A percentile compares a stretch with the other conserved stretches of the same genome.
Conservation (phyloP, 768 basidiomycete species). For the Russula brevipes region DNA sequence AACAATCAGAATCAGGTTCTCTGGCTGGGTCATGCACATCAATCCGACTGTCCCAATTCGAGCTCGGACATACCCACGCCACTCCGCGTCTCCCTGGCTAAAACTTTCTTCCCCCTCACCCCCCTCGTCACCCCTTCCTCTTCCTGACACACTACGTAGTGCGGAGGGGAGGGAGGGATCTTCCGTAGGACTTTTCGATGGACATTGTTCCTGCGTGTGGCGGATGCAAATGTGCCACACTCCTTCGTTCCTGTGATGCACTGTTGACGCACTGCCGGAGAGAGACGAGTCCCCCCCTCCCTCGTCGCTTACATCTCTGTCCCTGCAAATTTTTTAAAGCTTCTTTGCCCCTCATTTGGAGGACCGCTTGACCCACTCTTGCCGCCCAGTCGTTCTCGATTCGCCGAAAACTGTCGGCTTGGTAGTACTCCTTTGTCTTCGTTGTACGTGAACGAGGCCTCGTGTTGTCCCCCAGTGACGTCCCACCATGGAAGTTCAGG, state of each 20-base stretch:
- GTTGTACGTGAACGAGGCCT: conserved; percentile 18
- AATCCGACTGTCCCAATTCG: background rate
- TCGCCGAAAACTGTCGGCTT: conserved; percentile 11
- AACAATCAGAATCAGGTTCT: background rate
- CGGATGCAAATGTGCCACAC: background rate
- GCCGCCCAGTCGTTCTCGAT: conserved; percentile 18
- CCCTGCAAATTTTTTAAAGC: conserved; percentile 9
- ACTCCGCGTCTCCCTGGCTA: conserved; percentile 5
- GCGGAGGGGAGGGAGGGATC: background rate
- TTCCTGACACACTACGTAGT: background rate
- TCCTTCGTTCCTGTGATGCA: conserved; percentile 1
- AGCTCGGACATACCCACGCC: background rate
- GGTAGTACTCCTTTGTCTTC: conserved; percentile 16
- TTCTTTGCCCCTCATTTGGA: conserved; percentile 10
- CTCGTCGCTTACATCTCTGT: background rate
- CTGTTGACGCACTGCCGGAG: conserved; percentile 1
- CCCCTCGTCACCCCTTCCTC: background rate
- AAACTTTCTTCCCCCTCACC: background rate
- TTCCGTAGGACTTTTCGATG: background rate
- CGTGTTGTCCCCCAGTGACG: conserved; percentile 12
- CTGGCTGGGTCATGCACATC: background rate
- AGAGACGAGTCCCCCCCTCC: too few species aligned
- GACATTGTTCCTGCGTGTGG: background rate
- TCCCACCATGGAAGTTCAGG: conserved; percentile 14
- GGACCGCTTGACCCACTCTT: conserved; percentile 11